Evolutionary conservation across 257 asterid genomes (phyloP).

Genomic region (Solanum etuberosum): DNA sequence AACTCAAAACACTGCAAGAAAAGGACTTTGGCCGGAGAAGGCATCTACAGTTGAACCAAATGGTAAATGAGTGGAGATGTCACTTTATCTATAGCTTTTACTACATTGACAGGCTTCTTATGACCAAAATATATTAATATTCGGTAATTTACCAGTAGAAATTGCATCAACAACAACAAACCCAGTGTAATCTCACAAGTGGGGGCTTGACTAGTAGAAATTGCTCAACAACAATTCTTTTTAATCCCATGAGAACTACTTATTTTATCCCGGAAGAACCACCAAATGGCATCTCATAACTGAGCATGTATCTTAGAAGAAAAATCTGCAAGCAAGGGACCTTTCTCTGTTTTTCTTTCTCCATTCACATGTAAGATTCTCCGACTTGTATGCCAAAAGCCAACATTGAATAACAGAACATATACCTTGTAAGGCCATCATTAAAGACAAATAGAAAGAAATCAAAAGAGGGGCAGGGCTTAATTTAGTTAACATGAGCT

Average conservation of each 20-base stretch:
- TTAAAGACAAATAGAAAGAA: not conserved
- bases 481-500: not conserved
- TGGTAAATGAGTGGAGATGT: not conserved
- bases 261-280: not conserved
- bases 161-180: not conserved
- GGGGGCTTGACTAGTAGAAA: not conserved
- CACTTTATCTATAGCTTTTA: not conserved
- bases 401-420: not conserved
- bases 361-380: not conserved
- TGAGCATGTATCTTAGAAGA: not conserved
- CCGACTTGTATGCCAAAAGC: not conserved
- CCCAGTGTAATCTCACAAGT: not conserved
- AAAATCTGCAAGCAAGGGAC: not conserved
- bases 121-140: not conserved
- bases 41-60: not conserved
- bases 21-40: not conserved
- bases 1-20: not conserved
- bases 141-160: not conserved
- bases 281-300: not conserved
- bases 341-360: not conserved
- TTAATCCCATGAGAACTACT: not conserved
- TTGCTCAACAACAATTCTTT: not conserved
- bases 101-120: not conserved
- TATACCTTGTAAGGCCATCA: not conserved
- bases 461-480: not conserved